phyloP scores from a whole-genome alignment of 495 filamentous ascomycete genomes.

The Schizothecium vesticola region DNA sequence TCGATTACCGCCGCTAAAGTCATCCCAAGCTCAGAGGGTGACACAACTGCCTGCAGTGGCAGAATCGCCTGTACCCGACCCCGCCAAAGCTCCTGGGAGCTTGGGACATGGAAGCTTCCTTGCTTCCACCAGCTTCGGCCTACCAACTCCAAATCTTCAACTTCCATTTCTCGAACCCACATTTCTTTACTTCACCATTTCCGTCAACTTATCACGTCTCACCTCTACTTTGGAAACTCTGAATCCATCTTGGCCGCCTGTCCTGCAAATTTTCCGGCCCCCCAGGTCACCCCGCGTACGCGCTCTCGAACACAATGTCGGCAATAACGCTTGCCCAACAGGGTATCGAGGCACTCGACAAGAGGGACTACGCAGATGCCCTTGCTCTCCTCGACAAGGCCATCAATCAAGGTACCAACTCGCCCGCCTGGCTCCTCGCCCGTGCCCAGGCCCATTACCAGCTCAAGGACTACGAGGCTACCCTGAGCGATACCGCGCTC shows the following conservation, averaged over 20 bases:
- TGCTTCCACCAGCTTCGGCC: not conserved
- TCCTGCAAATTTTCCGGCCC: not conserved
- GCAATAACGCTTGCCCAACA: constrained; percentile 26
- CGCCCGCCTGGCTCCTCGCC: constrained; percentile 80
- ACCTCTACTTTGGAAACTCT: not conserved
- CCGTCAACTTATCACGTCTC: not conserved
- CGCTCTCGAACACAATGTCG: constrained; percentile 21
- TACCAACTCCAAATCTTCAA: not conserved
- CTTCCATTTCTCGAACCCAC: not conserved
- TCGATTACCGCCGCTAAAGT: not conserved
- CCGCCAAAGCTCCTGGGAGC: constrained; percentile 1
- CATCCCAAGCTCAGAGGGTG: not conserved
- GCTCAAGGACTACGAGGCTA: constrained; percentile 42
- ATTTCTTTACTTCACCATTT: not conserved
- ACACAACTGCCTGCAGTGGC: not conserved
- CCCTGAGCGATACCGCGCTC: constrained; percentile 75
- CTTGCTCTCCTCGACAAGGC: constrained; percentile 72
- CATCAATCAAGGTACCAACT: constrained; percentile 56
- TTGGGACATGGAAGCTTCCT: not conserved
- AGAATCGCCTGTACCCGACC: constrained; percentile 3
- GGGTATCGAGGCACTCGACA: constrained; percentile 55
- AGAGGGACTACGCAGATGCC: constrained; percentile 59
- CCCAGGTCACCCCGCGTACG: not conserved
- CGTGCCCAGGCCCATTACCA: constrained; percentile 81
- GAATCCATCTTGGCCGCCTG: not conserved